Evolutionary conservation across 116 monocot species (phyloP).

Genomic region (Trichopus zeylanicus): DNA sequence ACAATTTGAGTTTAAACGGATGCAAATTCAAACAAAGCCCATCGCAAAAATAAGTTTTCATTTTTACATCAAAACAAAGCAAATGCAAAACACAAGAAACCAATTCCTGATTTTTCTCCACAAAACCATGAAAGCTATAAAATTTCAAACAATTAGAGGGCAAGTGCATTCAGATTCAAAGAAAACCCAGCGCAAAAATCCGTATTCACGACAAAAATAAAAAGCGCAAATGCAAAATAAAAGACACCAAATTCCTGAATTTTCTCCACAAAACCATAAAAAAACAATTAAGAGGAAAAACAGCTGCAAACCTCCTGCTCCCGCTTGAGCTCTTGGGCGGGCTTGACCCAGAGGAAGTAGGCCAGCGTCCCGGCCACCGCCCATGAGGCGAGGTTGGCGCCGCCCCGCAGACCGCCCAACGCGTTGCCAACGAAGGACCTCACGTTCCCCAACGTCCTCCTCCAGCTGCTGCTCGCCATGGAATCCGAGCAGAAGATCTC

Average conservation of each 20-base stretch:
- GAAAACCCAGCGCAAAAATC: not conserved
- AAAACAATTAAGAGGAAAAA: not conserved
- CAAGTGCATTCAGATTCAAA: not conserved
- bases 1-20: too few species aligned
- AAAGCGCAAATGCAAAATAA: too few species aligned
- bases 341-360: slow-evolving; percentile 95
- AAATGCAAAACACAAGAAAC: too few species aligned
- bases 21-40: too few species aligned
- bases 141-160: too few species aligned
- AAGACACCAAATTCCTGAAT: too few species aligned
- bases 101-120: not conserved
- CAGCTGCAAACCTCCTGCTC: slow-evolving; percentile 58
- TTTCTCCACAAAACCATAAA: not conserved
- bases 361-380: slow-evolving; percentile 83
- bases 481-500: too few species aligned
- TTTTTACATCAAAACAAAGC: too few species aligned
- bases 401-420: slow-evolving; percentile 78
- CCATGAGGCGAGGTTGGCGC: slow-evolving; percentile 81
- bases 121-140: not conserved
- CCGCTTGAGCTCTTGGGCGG: slow-evolving; percentile 57
- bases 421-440: slow-evolving; percentile 80
- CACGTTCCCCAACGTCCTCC: slow-evolving; percentile 49
- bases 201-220: too few species aligned
- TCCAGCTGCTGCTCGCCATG: slow-evolving; percentile 46
- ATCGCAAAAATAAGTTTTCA: too few species aligned